Conservation (phyloP, 139 green algal genomes). For the Micractinium conductrix region DNA sequence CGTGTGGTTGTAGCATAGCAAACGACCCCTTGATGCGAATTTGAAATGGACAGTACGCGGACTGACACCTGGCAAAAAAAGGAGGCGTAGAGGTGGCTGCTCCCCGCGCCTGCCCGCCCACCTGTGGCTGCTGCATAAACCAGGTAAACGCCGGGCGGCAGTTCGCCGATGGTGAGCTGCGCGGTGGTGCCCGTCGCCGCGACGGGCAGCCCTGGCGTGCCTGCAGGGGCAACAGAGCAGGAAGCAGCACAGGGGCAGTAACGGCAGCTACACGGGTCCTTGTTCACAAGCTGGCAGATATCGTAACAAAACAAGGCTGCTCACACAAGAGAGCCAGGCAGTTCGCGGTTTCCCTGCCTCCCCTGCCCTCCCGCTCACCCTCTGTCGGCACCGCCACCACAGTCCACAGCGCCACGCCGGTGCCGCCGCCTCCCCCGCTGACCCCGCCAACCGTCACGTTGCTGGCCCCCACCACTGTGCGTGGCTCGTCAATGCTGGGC, state of each 20-base stretch:
- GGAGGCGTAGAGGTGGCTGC: neutral
- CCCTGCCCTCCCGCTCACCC: neutral
- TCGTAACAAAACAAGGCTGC: neutral
- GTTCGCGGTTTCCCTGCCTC: too few relatives aligned
- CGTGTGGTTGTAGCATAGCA: neutral
- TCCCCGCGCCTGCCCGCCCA: neutral
- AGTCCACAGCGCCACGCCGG: neutral
- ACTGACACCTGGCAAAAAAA: neutral
- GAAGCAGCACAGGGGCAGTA: neutral
- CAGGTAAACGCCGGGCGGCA: neutral
- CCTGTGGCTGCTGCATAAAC: neutral
- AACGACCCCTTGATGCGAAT: too few relatives aligned
- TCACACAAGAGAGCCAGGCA: neutral
- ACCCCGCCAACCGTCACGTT: neutral
- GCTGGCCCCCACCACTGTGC: neutral
- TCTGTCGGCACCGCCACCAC: neutral
- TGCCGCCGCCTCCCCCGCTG: neutral
- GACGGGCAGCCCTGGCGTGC: neutral
- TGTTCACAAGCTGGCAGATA: neutral
- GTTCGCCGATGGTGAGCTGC: neutral
- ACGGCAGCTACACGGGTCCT: too few relatives aligned
- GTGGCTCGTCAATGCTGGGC: too few relatives aligned
- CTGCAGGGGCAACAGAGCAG: neutral
- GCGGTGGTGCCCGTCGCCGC: neutral
- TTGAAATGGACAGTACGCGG: neutral